phyloP scores from a whole-genome alignment of 2,329 filamentous ascomycete genomes.

The Ophiocordyceps robertsii region DNA sequence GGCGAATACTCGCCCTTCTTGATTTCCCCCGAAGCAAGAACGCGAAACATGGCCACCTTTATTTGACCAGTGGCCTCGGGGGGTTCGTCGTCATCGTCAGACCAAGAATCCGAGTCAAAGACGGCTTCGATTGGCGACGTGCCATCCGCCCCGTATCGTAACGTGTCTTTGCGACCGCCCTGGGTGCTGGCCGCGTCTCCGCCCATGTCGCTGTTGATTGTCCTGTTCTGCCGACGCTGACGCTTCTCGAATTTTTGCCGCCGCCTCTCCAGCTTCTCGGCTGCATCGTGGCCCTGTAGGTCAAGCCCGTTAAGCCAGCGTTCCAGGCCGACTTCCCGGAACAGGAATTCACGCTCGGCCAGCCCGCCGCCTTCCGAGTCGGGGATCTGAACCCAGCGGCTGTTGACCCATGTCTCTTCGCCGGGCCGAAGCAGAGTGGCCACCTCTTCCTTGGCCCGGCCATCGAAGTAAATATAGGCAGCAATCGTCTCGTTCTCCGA shows the following conservation, averaged over 20 bases:
- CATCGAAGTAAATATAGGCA: slow-evolving; percentile 98
- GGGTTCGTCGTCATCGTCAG: slow-evolving; percentile 72
- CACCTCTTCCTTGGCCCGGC: slow-evolving; percentile 88
- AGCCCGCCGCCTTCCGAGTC: slow-evolving; percentile 84
- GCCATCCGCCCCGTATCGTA: slow-evolving; percentile 70
- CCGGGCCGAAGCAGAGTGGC: slow-evolving; percentile 83
- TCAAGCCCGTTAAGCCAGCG: slow-evolving; percentile 94
- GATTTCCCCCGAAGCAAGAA: slow-evolving; percentile 90
- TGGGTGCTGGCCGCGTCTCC: slow-evolving; percentile 25
- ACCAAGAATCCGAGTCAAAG: slow-evolving; percentile 58
- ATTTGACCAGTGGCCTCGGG: slow-evolving; percentile 95
- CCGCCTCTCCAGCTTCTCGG: slow-evolving; percentile 80
- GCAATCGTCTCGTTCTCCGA: slow-evolving; percentile 95
- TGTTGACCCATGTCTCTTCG: slow-evolving; percentile 99
- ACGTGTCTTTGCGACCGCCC: slow-evolving; percentile 39
- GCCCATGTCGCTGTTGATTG: slow-evolving; percentile 18
- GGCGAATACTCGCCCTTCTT: slow-evolving; percentile 97
- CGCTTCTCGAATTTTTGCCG: slow-evolving; percentile 64
- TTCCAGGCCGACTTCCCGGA: slow-evolving; percentile 91
- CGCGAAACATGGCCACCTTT: slow-evolving; percentile 92
- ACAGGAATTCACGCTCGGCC: slow-evolving; percentile 91
- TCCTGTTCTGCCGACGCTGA: slow-evolving; percentile 47
- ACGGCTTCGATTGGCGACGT: slow-evolving; percentile 59
- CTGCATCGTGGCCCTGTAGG: slow-evolving; percentile 82
- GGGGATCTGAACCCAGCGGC: slow-evolving; percentile 90